These are phyloP conservation scores for Ichthyophthirius multifiliis DNA, from an alignment of 169 alveolate species.

Conservation along the genomic window DNA sequence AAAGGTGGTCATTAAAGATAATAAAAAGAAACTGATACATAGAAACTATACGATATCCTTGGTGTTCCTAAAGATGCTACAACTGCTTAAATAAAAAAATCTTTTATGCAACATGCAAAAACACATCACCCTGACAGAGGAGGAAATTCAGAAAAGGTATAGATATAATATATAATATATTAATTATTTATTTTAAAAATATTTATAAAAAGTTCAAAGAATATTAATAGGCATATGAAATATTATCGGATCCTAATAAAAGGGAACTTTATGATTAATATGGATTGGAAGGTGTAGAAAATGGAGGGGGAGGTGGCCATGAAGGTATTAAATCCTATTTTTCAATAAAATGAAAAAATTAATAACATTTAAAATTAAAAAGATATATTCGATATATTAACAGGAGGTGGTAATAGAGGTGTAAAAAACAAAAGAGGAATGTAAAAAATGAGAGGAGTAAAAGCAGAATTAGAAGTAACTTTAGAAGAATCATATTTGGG, in stretches of 20 bases:
- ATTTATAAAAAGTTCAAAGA: conserved; percentile 29
- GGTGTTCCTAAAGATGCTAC: conserved; percentile 54
- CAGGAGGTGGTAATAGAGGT: conserved; percentile 72
- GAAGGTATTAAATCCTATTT: conserved; percentile 30
- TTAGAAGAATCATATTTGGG: conserved; percentile 97
- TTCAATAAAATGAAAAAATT: not conserved
- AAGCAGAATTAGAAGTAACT: conserved; percentile 85
- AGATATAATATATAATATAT: not conserved
- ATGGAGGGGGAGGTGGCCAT: conserved; percentile 92
- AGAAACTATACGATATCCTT: not conserved
- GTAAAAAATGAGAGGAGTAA: conserved; percentile 25
- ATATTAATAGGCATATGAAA: conserved; percentile 64
- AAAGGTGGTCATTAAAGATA: not conserved
- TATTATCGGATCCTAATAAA: conserved; percentile 56
- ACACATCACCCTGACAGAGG: conserved; percentile 99
- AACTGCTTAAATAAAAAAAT: conserved; percentile 90
- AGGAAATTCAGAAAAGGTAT: conserved; percentile 91
- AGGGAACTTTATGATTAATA: conserved; percentile 67
- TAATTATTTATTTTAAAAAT: conserved; percentile 29
- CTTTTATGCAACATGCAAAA: conserved; percentile 93
- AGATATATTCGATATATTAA: not conserved
- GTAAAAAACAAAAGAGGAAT: conserved; percentile 22
- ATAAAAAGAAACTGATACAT: not conserved
- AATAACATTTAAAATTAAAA: not conserved
- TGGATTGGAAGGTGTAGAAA: conserved; percentile 85